A percentile compares a stretch with the other conserved stretches of the same genome.
These are phyloP conservation scores for Ilyonectria destructans DNA, from an alignment of 2,329 filamentous ascomycete genomes.

Conservation along the genomic window DNA sequence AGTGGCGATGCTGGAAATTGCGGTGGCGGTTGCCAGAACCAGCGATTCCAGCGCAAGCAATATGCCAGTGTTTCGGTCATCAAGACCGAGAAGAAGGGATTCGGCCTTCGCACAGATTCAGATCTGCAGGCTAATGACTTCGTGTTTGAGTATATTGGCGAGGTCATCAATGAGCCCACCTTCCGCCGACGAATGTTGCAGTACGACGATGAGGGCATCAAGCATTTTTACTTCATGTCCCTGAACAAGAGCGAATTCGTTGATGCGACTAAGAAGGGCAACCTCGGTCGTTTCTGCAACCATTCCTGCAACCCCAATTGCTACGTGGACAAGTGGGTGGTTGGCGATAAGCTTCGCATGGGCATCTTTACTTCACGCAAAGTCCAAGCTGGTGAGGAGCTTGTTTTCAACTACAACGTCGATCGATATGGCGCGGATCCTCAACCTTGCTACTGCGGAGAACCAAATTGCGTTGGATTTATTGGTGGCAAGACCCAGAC, in stretches of 20 bases:
- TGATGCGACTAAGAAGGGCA: slow-evolving; percentile 96
- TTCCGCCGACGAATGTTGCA: slow-evolving; percentile 93
- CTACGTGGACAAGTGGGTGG: slow-evolving; percentile 99
- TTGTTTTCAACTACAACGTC: slow-evolving; percentile 99
- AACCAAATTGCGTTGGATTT: slow-evolving; percentile 94
- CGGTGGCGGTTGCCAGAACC: slow-evolving; percentile 90
- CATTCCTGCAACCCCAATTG: slow-evolving; percentile 99
- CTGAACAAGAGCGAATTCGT: slow-evolving; percentile 97
- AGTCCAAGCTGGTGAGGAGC: slow-evolving; percentile 90
- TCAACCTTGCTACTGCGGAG: slow-evolving; percentile 96
- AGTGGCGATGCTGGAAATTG: slow-evolving; percentile 85
- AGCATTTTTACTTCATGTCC: slow-evolving; percentile 99
- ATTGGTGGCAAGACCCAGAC: slow-evolving; percentile 99
- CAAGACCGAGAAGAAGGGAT: slow-evolving; percentile 98
- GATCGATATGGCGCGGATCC: slow-evolving; percentile 97
- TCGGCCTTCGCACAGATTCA: slow-evolving; percentile 86
- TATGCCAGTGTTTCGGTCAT: slow-evolving; percentile 95
- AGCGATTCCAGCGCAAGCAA: slow-evolving; percentile 91
- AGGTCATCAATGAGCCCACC: slow-evolving; percentile 94
- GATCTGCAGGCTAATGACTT: slow-evolving; percentile 89
- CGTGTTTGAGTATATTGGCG: slow-evolving; percentile 98
- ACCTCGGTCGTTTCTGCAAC: slow-evolving; percentile 97
- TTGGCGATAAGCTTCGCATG: slow-evolving; percentile 97
- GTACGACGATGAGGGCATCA: slow-evolving; percentile 97
- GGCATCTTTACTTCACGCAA: slow-evolving; percentile 94